Conservation (phyloP, 208 protist genomes). For the Blechomonas ayalai region DNA sequence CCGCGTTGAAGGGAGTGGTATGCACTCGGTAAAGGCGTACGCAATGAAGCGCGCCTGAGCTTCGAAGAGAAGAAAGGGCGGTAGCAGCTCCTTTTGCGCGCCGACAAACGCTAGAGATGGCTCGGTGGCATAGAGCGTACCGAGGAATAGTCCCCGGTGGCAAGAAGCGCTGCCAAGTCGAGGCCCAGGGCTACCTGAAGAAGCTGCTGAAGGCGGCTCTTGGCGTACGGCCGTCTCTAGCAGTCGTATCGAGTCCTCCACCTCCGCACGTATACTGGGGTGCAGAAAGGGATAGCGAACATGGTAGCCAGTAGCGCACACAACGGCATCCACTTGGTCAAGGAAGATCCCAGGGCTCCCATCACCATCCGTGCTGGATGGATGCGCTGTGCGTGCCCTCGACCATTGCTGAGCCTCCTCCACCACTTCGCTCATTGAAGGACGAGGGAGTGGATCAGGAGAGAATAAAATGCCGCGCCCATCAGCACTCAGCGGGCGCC, state of each 20-base stretch:
- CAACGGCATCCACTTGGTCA: slow-evolving; percentile 66
- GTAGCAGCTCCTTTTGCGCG: slow-evolving; percentile 62
- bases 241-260: slow-evolving; percentile 32
- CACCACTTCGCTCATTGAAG: slow-evolving; percentile 19
- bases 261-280: slow-evolving; percentile 30
- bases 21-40: slow-evolving; percentile 66
- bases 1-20: slow-evolving; percentile 29
- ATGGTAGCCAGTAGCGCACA: slow-evolving; percentile 76
- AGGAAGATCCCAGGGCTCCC: slow-evolving; percentile 31
- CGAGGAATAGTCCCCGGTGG: slow-evolving; percentile 58
- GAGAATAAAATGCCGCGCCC: slow-evolving; percentile 48
- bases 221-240: slow-evolving; percentile 3
- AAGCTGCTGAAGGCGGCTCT: background rate
- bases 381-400: background rate
- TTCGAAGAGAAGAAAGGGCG: slow-evolving; percentile 80
- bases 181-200: background rate
- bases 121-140: slow-evolving; percentile 44
- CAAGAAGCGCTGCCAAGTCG: background rate
- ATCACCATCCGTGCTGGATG: background rate
- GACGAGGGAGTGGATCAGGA: slow-evolving; percentile 10
- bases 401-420: slow-evolving; percentile 17
- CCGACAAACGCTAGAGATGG: slow-evolving; percentile 79
- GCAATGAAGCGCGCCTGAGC: slow-evolving; percentile 76
- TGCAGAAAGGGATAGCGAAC: slow-evolving; percentile 75
- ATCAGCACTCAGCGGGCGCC: slow-evolving; percentile 24